Conservation (phyloP, 2,329 filamentous ascomycete genomes). For the Colletotrichum neosansevieriae region DNA sequence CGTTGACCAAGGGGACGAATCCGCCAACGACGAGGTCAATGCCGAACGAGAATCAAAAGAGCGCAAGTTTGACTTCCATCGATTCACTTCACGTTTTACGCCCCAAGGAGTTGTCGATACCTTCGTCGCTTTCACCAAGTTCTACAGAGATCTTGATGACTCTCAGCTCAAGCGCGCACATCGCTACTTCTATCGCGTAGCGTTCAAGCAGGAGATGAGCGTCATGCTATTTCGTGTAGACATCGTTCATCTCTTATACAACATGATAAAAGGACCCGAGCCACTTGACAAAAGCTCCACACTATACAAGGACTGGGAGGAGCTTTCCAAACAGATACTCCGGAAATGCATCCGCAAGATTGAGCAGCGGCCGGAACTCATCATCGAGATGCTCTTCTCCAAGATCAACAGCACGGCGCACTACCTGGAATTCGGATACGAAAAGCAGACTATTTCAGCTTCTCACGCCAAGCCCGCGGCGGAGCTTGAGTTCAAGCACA, state of each 20-base stretch:
- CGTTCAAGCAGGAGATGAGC: slow-evolving; percentile 93
- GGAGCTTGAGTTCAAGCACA: slow-evolving; percentile 84
- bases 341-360: slow-evolving; percentile 86
- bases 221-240: slow-evolving; percentile 92
- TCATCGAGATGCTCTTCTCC: slow-evolving; percentile 94
- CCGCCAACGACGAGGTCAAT: slow-evolving; percentile 76
- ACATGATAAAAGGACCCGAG: slow-evolving; percentile 90
- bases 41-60: slow-evolving; percentile 81
- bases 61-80: slow-evolving; percentile 92
- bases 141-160: slow-evolving; percentile 82
- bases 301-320: slow-evolving; percentile 91
- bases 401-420: slow-evolving; percentile 87
- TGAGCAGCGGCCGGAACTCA: slow-evolving; percentile 83
- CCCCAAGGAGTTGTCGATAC: slow-evolving; percentile 90
- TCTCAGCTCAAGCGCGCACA: slow-evolving; percentile 91
- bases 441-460: slow-evolving; percentile 77
- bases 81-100: slow-evolving; percentile 84
- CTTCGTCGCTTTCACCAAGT: slow-evolving; percentile 83
- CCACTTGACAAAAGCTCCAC: slow-evolving; percentile 74
- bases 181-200: slow-evolving; percentile 92
- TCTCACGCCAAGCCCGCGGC: slow-evolving; percentile 77
- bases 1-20: slow-evolving; percentile 73
- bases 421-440: slow-evolving; percentile 91
- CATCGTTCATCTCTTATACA: slow-evolving; percentile 88
- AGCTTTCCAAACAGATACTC: slow-evolving; percentile 86